A percentile compares a stretch with the other conserved stretches of the same genome.
Evolutionary conservation across 306 rosid species (phyloP).

Genomic region (Albizia julibrissin): DNA sequence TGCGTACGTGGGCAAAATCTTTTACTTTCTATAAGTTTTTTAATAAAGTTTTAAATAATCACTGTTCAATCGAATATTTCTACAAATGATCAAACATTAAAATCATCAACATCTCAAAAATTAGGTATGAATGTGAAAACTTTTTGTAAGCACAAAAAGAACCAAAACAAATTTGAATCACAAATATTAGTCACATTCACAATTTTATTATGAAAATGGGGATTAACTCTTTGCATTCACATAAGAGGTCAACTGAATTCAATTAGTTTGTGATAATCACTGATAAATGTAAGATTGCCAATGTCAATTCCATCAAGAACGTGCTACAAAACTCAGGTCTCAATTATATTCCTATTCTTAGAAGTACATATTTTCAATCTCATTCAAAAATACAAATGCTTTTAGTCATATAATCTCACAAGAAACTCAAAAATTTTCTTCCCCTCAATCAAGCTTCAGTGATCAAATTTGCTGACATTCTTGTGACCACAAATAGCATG

Average conservation of each 20-base stretch:
- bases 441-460: neutral
- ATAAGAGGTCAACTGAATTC: neutral
- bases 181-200: neutral
- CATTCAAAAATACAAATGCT: neutral
- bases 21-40: no score
- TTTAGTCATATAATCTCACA: constrained; percentile 8
- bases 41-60: no score
- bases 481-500: neutral
- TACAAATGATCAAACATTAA: neutral
- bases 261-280: neutral
- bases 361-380: neutral
- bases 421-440: neutral
- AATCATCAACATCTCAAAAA: neutral
- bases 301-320: neutral
- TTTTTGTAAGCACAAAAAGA: neutral
- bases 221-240: neutral
- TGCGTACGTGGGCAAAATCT: no score
- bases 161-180: no score
- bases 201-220: neutral
- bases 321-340: neutral
- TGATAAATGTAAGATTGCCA: neutral
- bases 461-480: constrained; percentile 18
- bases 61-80: no score
- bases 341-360: neutral
- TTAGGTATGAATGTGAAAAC: neutral